These are phyloP conservation scores for Calonectria henricotiae DNA, from an alignment of 2,329 filamentous ascomycete genomes.

Conservation along the genomic window DNA sequence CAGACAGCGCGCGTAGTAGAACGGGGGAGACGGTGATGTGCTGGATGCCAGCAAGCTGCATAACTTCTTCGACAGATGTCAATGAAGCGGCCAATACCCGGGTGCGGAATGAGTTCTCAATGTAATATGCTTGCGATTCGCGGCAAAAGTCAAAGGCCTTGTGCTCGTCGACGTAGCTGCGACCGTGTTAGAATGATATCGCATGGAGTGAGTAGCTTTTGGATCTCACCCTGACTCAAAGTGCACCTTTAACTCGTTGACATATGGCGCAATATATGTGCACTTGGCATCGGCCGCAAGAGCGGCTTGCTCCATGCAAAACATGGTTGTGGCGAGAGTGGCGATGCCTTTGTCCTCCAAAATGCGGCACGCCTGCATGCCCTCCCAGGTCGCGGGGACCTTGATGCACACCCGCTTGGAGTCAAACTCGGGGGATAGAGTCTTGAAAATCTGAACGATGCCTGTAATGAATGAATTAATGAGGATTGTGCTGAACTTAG, in stretches of 20 bases:
- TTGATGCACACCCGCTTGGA: conserved; percentile 73
- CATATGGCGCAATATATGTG: conserved; percentile 77
- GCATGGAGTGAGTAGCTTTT: neutral
- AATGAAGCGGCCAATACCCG: conserved; percentile 72
- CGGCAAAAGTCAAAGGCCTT: conserved; percentile 69
- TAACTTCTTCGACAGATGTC: conserved; percentile 72
- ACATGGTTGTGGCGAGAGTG: conserved; percentile 76
- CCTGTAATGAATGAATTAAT: conserved; percentile 56
- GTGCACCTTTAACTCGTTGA: conserved; percentile 77
- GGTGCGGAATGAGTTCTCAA: conserved; percentile 61
- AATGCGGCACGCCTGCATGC: conserved; percentile 71
- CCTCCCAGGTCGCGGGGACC: conserved; percentile 76
- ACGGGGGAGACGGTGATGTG: conserved; percentile 74
- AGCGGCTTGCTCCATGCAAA: conserved; percentile 73
- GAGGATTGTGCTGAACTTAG: neutral
- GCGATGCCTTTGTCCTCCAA: conserved; percentile 70
- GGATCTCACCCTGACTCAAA: conserved; percentile 66
- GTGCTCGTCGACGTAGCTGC: conserved; percentile 65
- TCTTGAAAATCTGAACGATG: conserved; percentile 58
- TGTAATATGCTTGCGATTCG: conserved; percentile 69
- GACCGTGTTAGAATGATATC: conserved; percentile 8
- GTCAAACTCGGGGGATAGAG: conserved; percentile 56
- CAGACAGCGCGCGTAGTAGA: conserved; percentile 66
- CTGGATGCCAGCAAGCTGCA: conserved; percentile 71
- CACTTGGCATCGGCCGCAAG: conserved; percentile 73